Evolutionary conservation across 768 basidiomycete genomes (phyloP).

Genomic region (Tulasnella sp.): DNA sequence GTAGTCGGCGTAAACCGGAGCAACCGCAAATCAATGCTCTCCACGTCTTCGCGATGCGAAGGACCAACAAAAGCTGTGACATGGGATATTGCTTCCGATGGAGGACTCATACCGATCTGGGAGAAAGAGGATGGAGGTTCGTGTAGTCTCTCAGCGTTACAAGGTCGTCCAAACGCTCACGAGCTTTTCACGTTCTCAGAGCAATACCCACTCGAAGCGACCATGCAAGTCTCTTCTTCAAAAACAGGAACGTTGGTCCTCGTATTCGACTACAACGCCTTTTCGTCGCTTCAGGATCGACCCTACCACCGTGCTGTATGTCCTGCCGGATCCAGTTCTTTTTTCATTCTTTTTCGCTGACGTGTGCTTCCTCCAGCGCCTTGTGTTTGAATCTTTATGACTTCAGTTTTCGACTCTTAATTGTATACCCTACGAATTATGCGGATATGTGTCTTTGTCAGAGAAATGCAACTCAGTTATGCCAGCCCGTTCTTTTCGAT

Average conservation of each 20-base stretch:
- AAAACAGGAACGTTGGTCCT: background rate
- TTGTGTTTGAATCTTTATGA: slow-evolving; percentile 6
- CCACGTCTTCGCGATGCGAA: background rate
- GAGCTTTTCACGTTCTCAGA: background rate
- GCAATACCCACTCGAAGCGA: background rate
- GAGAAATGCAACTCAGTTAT: background rate
- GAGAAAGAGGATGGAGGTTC: background rate
- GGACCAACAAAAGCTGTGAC: slow-evolving; percentile 11
- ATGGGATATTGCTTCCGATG: background rate
- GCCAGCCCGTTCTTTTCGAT: background rate
- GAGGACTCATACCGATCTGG: background rate
- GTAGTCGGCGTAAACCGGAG: background rate
- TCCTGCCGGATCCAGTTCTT: background rate
- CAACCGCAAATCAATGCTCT: slow-evolving; percentile 9
- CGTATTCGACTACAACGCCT: background rate
- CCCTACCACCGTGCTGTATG: background rate
- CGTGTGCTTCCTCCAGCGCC: background rate
- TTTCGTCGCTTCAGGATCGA: background rate
- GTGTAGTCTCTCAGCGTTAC: too few relatives aligned
- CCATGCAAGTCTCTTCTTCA: slow-evolving; percentile 10
- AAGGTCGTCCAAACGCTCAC: too few relatives aligned
- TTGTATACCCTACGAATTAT: background rate
- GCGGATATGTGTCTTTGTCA: background rate
- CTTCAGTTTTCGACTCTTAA: background rate
- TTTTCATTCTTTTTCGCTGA: background rate